These are phyloP conservation scores for Aegilops tauschii DNA, from an alignment of 176 grass and related monocot genomes.

Conservation along the genomic window DNA sequence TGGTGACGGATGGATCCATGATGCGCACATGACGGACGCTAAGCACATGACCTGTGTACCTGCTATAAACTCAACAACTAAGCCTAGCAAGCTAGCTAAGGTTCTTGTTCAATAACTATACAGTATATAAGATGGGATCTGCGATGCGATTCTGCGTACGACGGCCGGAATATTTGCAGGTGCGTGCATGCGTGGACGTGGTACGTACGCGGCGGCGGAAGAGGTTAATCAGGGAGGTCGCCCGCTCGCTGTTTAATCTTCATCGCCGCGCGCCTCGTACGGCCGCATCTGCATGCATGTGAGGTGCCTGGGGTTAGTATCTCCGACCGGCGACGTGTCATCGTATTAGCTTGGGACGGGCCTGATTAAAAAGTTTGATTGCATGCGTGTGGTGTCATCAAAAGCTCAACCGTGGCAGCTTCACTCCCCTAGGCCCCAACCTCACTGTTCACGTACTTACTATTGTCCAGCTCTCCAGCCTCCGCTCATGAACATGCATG, in stretches of 20 bases:
- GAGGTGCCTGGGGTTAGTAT: not conserved
- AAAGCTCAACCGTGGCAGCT: no score
- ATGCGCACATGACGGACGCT: not conserved
- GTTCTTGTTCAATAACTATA: not conserved
- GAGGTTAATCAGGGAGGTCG: not conserved
- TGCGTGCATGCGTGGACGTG: not conserved
- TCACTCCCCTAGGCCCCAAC: no score
- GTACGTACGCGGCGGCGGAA: not conserved
- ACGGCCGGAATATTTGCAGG: not conserved
- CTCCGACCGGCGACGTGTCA: not conserved
- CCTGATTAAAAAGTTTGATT: not conserved
- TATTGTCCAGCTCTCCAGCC: no score
- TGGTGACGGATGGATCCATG: not conserved
- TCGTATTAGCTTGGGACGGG: not conserved
- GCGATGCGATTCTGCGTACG: not conserved
- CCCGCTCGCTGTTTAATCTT: not conserved
- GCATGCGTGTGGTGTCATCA: not conserved
- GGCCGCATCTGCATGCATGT: not conserved
- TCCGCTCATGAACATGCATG: no score
- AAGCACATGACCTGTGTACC: not conserved
- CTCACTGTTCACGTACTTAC: no score
- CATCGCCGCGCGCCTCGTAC: slow-evolving; percentile 21
- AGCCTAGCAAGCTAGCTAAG: no score
- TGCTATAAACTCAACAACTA: no score
- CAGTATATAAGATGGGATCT: not conserved